Conservation (phyloP, 2,329 filamentous ascomycete genomes). For the Fusarium sp. region DNA sequence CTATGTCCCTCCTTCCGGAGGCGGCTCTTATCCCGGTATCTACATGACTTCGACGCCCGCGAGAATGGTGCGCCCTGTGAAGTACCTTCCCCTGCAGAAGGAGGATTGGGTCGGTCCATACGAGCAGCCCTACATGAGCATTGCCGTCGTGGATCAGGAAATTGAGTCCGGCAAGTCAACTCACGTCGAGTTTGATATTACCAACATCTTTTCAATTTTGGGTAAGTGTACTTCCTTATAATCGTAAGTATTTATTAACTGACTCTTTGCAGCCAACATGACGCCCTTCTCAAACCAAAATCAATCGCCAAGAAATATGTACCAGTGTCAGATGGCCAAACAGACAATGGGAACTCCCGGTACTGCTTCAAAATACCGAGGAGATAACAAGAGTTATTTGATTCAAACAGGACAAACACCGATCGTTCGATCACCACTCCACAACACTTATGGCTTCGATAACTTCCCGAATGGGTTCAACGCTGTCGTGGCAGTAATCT, state of each 20-base stretch:
- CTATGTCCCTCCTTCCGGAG: slow-evolving; percentile 86
- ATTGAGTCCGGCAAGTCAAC: slow-evolving; percentile 89
- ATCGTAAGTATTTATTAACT: no score
- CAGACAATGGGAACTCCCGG: slow-evolving; percentile 98
- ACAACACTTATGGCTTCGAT: slow-evolving; percentile 96
- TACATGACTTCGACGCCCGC: slow-evolving; percentile 91
- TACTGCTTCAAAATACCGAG: slow-evolving; percentile 84
- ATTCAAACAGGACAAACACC: slow-evolving; percentile 97
- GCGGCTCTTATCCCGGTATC: slow-evolving; percentile 95
- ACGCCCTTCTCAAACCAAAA: slow-evolving; percentile 99
- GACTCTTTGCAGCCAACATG: slow-evolving; percentile 77
- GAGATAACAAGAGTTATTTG: slow-evolving; percentile 96
- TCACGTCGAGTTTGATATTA: slow-evolving; percentile 93
- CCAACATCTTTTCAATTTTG: slow-evolving; percentile 83
- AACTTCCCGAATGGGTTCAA: slow-evolving; percentile 99
- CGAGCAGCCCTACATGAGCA: slow-evolving; percentile 98
- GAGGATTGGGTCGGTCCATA: slow-evolving; percentile 91
- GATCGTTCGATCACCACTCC: slow-evolving; percentile 88
- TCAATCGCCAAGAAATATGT: slow-evolving; percentile 99
- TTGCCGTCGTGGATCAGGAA: slow-evolving; percentile 90
- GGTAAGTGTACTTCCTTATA: no score
- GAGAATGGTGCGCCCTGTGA: slow-evolving; percentile 90
- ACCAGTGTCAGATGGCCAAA: slow-evolving; percentile 99
- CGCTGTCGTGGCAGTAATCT: slow-evolving; percentile 95
- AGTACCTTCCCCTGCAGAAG: slow-evolving; percentile 88